phyloP scores from a whole-genome alignment of 495 filamentous ascomycete genomes.

The Penicillium steckii region DNA sequence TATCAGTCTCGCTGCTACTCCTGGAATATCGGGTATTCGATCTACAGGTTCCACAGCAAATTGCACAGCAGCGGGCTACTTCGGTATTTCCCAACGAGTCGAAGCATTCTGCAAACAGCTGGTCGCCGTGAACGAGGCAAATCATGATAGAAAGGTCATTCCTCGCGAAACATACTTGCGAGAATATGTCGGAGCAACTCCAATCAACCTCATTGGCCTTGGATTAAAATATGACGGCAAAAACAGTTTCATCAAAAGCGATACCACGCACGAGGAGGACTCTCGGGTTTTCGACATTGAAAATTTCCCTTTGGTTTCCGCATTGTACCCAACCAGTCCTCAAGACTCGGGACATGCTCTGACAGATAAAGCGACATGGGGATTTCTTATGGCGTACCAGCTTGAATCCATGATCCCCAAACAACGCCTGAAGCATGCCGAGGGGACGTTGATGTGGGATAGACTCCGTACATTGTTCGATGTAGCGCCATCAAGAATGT shows the following conservation, averaged over 20 bases:
- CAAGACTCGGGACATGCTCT: slow-evolving; percentile 18
- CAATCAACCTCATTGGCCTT: slow-evolving; percentile 17
- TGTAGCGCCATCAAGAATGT: slow-evolving; percentile 16
- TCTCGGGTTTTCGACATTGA: slow-evolving; percentile 15
- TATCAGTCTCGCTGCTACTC: slow-evolving; percentile 23
- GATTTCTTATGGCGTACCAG: slow-evolving; percentile 18
- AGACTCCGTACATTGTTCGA: slow-evolving; percentile 16
- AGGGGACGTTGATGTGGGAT: slow-evolving; percentile 13
- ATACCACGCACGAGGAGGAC: slow-evolving; percentile 18
- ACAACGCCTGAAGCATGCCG: slow-evolving; percentile 1
- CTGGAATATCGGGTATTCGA: slow-evolving; percentile 17
- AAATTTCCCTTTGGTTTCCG: slow-evolving; percentile 16
- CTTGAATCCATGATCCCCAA: slow-evolving; percentile 13
- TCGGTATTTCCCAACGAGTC: slow-evolving; percentile 2
- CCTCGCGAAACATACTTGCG: slow-evolving; percentile 16
- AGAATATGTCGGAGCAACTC: slow-evolving; percentile 23
- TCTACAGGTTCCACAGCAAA: neutral
- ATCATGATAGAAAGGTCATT: slow-evolving; percentile 6
- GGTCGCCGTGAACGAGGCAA: slow-evolving; percentile 4
- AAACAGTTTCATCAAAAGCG: slow-evolving; percentile 8
- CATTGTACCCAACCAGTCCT: slow-evolving; percentile 9
- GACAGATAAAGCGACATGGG: slow-evolving; percentile 17
- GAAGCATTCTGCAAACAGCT: slow-evolving; percentile 15
- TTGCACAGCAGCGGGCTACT: slow-evolving; percentile 10
- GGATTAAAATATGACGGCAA: slow-evolving; percentile 13